Conservation (phyloP, 306 rosid species). For the Sphenostylis stenocarpa region DNA sequence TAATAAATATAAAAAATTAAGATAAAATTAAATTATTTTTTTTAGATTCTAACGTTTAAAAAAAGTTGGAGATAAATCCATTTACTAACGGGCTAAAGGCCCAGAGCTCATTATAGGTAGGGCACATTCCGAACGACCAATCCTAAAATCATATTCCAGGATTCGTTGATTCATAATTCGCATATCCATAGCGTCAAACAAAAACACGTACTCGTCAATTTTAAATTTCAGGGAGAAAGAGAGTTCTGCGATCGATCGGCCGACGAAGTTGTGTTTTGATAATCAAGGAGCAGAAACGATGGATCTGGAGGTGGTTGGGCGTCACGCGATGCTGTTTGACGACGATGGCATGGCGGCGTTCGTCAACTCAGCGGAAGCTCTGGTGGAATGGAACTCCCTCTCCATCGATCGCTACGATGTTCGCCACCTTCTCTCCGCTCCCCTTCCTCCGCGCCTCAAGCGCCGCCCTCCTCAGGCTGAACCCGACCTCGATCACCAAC, state of each 20-base stretch:
- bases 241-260: background rate
- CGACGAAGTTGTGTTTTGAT: background rate
- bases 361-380: slow-evolving; percentile 69
- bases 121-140: background rate
- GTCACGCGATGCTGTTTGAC: slow-evolving; percentile 81
- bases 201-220: background rate
- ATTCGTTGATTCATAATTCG: background rate
- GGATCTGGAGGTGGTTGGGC: slow-evolving; percentile 78
- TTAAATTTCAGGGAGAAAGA: background rate
- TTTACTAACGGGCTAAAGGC: background rate
- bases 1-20: no score
- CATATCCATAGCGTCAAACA: background rate
- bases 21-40: no score
- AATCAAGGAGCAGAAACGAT: slow-evolving; percentile 25
- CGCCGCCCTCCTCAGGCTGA: slow-evolving; percentile 54
- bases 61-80: no score
- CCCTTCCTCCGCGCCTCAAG: slow-evolving; percentile 62
- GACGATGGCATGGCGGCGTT: slow-evolving; percentile 80
- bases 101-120: background rate
- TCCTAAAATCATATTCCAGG: background rate
- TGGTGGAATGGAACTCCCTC: slow-evolving; percentile 88
- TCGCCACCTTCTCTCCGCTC: slow-evolving; percentile 75
- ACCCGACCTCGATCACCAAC: slow-evolving; percentile 58
- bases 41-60: no score
- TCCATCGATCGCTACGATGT: slow-evolving; percentile 89